Evolutionary conservation across 352 stramenopile genomes (phyloP).

Genomic region (Phytophthora megakarya): DNA sequence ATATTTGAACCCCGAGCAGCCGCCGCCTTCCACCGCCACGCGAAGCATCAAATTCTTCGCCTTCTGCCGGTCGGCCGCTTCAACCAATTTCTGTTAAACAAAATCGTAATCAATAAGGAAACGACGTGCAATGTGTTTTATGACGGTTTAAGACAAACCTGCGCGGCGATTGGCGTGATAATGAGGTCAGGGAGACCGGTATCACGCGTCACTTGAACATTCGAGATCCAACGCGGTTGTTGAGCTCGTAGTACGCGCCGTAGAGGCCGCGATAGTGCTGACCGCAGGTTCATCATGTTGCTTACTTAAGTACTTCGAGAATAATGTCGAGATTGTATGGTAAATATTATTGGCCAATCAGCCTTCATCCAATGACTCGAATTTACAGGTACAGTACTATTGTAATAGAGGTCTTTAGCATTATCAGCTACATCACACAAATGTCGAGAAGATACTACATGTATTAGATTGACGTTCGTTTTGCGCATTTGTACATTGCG

Average conservation of each 20-base stretch:
- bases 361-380: too few relatives aligned
- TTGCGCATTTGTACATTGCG: too few relatives aligned
- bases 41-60: slow-evolving; percentile 74
- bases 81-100: slow-evolving; percentile 54
- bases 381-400: too few relatives aligned
- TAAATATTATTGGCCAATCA: not conserved
- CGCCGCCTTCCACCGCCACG: slow-evolving; percentile 90
- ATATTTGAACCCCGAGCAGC: slow-evolving; percentile 95
- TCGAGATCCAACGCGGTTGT: slow-evolving; percentile 38
- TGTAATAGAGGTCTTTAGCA: too few relatives aligned
- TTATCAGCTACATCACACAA: too few relatives aligned
- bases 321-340: not conserved
- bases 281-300: slow-evolving; percentile 33
- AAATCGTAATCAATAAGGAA: slow-evolving; percentile 5
- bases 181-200: slow-evolving; percentile 60
- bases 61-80: slow-evolving; percentile 64
- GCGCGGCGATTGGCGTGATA: slow-evolving; percentile 67
- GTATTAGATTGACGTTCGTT: too few relatives aligned
- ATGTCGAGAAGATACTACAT: too few relatives aligned
- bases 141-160: slow-evolving; percentile 35
- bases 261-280: slow-evolving; percentile 26
- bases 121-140: not conserved
- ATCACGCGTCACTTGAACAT: slow-evolving; percentile 47
- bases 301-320: slow-evolving; percentile 7
- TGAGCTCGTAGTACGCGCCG: slow-evolving; percentile 17